Percentiles rank a stretch among this genome's conserved stretches.
Evolutionary conservation across 306 rosid species (phyloP).

Genomic region (Alnus glutinosa): DNA sequence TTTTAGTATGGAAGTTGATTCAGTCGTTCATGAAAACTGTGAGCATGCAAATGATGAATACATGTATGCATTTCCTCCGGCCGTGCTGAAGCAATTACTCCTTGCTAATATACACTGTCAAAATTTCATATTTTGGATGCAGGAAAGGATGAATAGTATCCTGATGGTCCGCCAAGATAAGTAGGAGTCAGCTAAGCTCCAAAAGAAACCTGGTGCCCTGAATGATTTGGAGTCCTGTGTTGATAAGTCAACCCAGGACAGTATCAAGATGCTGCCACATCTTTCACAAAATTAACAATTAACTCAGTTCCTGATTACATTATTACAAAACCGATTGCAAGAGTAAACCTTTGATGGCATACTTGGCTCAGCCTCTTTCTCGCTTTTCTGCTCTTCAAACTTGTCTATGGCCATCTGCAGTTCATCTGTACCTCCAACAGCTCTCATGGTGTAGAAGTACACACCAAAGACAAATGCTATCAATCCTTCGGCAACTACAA

Average conservation of each 20-base stretch:
- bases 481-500: constrained; percentile 83
- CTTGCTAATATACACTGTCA: not conserved
- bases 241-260: constrained; percentile 70
- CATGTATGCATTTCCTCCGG: too few species aligned
- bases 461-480: constrained; percentile 78
- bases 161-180: constrained; percentile 95
- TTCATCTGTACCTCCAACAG: constrained; percentile 92
- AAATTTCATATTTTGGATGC: constrained; percentile 30
- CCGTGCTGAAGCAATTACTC: not conserved
- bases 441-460: constrained; percentile 91
- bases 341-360: constrained; percentile 45
- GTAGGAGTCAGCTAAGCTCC: constrained; percentile 76
- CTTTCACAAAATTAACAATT: not conserved
- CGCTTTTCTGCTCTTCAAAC: constrained; percentile 72
- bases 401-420: constrained; percentile 80
- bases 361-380: constrained; percentile 38
- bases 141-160: constrained; percentile 85
- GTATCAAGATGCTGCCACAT: constrained; percentile 63
- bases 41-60: too few species aligned
- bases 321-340: not conserved
- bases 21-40: too few species aligned
- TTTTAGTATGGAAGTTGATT: too few species aligned
- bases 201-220: constrained; percentile 50
- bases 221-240: constrained; percentile 74
- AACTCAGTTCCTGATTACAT: not conserved